Evolutionary conservation across 441 rosid genomes (phyloP), one percentile per base, ranked within the genome.

Genomic region (Gossypium lobatum): DNA sequence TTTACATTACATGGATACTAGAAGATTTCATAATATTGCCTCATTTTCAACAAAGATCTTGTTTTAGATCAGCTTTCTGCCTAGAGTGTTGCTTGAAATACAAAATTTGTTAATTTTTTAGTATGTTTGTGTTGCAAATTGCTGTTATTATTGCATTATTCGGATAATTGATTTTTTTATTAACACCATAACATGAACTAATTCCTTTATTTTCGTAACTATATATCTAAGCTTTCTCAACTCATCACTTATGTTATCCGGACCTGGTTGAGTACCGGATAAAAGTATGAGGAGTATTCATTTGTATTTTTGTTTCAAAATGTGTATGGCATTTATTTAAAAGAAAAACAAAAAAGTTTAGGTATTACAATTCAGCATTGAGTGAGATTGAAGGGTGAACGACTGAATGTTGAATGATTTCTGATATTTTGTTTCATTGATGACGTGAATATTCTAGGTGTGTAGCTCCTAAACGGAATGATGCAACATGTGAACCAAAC

Each of bases 371-470:
- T 61, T 70, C 26, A 37, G 72, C 55, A 21, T 25, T 9, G 16
- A 64, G 45, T 54, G 60, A 39, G 71, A 25, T 5, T 61, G 45
- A 61, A 8, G 3, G 52, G 6, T 42, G 50, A 13, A 28, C 18
- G 28, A 39, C 13, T 2, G 46, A 39, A 9, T 39, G 46, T 63
- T 18, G 59, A 50, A 18, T 52, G 14, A 28, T 17, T 70, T 45
- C 73, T 69, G 72, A 75, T 77, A 20, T 78, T 80, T 80, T 76
- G 23, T 68, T 48, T 39, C 66, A 37, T 42, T 73, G 57, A 73
- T 73, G 65, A 70, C 74, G 23, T 73, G 55, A 54, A 46, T 64
- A 14, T 71, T 73, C 57, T 83, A 91, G 96, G 76, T 85, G 86
- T 42, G 21, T 83, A 59, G 78, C 87, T 53, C 81, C 84, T 58